These are phyloP conservation scores for Ambrosia hybrid DNA, from an alignment of 140 eudicot species.

Conservation along the genomic window DNA sequence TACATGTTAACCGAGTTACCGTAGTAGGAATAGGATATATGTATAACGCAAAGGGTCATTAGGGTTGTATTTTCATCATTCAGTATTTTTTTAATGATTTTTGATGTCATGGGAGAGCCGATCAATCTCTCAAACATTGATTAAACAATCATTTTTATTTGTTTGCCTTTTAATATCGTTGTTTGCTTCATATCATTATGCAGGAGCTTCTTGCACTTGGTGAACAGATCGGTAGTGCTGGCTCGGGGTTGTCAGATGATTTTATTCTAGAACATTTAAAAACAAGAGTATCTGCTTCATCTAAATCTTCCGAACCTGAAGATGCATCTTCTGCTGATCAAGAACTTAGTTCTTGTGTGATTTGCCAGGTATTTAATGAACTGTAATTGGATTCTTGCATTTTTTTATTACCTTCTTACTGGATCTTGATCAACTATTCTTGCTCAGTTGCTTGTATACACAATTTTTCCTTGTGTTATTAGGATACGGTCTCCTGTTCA, in stretches of 20 bases:
- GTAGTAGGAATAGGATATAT: neutral
- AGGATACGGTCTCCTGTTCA: neutral
- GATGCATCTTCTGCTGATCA: conserved; percentile 49
- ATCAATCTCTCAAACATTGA: neutral
- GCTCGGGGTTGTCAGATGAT: conserved; percentile 74
- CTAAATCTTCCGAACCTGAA: conserved; percentile 41
- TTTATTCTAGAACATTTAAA: conserved; percentile 49
- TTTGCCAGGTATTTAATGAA: conserved; percentile 80
- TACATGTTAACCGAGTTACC: neutral
- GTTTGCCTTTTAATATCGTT: neutral
- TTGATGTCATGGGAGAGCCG: neutral
- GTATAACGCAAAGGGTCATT: neutral
- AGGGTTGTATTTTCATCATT: neutral
- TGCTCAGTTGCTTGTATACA: neutral
- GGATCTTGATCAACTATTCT: no score
- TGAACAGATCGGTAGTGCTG: conserved; percentile 83
- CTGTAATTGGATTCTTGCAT: no score
- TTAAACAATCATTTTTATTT: neutral
- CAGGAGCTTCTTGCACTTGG: conserved; percentile 99
- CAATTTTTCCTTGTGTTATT: no score
- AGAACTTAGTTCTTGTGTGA: conserved; percentile 62
- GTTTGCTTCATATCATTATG: conserved; percentile 16
- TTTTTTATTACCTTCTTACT: no score
- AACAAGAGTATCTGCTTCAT: conserved; percentile 42
- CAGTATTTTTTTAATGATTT: neutral